A percentile compares a stretch with the other conserved stretches of the same genome.
Conservation (phyloP, 1,284 basidiomycete species). For the Cystobasidium slooffiae region DNA sequence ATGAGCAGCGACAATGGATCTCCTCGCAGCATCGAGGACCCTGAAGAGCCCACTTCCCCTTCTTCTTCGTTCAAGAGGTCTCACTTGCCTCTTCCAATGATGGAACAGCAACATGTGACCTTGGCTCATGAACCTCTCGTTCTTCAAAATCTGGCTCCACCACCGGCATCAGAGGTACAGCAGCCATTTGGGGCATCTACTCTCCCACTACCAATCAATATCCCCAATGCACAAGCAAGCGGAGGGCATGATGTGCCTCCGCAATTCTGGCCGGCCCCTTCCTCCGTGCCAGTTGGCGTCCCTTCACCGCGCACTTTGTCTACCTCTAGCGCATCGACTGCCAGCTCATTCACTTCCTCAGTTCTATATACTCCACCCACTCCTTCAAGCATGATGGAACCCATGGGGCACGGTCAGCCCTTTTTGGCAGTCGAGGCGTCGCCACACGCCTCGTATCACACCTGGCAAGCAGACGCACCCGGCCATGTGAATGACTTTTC, state of each 20-base stretch:
- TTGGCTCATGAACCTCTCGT: too few species aligned
- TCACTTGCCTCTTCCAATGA: too few species aligned
- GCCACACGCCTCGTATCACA: not conserved
- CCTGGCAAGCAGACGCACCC: not conserved
- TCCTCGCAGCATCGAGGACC: not conserved
- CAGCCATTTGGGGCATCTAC: too few species aligned
- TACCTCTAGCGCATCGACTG: not conserved
- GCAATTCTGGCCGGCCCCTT: too few species aligned
- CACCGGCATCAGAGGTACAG: too few species aligned
- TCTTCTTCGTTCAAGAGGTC: not conserved
- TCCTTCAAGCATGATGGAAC: not conserved
- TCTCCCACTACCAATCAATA: too few species aligned
- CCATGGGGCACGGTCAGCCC: not conserved
- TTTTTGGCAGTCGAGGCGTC: not conserved
- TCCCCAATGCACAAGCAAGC: too few species aligned
- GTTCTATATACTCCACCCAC: not conserved
- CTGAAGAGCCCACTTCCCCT: not conserved
- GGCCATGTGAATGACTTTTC: not conserved
- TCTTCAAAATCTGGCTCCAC: too few species aligned
- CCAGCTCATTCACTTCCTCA: not conserved
- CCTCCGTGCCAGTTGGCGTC: too few species aligned
- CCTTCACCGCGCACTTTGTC: too few species aligned
- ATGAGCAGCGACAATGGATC: not conserved
- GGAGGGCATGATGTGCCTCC: too few species aligned
- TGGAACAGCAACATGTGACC: too few species aligned